phyloP scores from a whole-genome alignment of 176 grass and related monocot species.

The Luzula sylvatica region DNA sequence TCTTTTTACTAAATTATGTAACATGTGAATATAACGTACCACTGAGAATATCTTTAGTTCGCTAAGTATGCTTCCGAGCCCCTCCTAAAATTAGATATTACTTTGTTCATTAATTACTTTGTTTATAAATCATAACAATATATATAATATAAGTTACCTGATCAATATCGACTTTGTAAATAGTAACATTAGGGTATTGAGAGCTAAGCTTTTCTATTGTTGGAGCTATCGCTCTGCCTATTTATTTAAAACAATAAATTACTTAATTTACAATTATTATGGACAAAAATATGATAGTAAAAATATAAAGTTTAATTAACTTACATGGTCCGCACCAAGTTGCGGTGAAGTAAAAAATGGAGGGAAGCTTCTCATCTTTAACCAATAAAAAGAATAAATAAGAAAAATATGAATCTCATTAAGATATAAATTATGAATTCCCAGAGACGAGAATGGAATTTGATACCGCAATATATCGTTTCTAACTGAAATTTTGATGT shows the following conservation, averaged over 20 bases:
- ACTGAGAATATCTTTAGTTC: conserved; percentile 36
- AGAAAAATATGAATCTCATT: not conserved
- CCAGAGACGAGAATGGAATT: too few species aligned
- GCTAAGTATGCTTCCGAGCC: conserved; percentile 27
- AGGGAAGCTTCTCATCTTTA: conserved; percentile 35
- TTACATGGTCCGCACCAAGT: conserved; percentile 38
- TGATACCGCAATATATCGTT: too few species aligned
- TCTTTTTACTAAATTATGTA: not conserved
- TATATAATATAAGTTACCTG: conserved; percentile 24
- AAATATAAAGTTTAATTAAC: conserved; percentile 1
- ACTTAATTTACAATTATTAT: not conserved
- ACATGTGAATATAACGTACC: conserved; percentile 26
- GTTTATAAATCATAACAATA: not conserved
- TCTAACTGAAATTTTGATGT: too few species aligned
- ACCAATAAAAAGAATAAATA: conserved; percentile 2
- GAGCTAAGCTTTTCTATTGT: conserved; percentile 31
- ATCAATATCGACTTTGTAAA: conserved; percentile 45
- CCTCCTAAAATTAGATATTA: conserved; percentile 20
- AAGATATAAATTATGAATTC: too few species aligned
- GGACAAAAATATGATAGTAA: not conserved
- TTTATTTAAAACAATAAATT: not conserved
- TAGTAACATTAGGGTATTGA: conserved; percentile 31
- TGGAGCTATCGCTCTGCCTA: conserved; percentile 35
- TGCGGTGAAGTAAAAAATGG: conserved; percentile 39
- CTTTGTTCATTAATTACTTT: not conserved